phyloP scores from a whole-genome alignment of 2,329 filamentous ascomycete species.

The Alternaria viburni region DNA sequence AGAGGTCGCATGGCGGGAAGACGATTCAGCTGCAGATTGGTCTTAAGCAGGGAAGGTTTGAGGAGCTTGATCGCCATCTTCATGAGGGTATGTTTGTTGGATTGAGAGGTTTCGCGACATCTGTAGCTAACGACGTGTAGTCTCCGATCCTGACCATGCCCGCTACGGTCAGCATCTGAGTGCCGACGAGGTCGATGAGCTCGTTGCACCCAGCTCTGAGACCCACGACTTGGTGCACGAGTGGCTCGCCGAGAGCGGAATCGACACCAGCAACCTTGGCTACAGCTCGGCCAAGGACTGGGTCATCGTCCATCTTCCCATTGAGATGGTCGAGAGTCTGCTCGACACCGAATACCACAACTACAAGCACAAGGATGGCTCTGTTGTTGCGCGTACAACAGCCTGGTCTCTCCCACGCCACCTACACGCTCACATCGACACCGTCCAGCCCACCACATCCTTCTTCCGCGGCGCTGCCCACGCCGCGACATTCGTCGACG shows the following conservation, averaged over 20 bases:
- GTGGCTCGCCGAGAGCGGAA: slow-evolving; percentile 62
- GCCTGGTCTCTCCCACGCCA: slow-evolving; percentile 65
- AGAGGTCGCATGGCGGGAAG: slow-evolving; percentile 56
- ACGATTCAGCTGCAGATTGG: slow-evolving; percentile 64
- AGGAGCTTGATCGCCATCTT: slow-evolving; percentile 62
- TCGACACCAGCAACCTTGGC: slow-evolving; percentile 52
- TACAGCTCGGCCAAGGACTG: slow-evolving; percentile 65
- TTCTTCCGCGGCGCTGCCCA: slow-evolving; percentile 53
- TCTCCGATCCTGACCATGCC: slow-evolving; percentile 53
- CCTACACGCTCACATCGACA: slow-evolving; percentile 64
- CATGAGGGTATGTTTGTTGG: slow-evolving; percentile 51
- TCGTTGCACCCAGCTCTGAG: slow-evolving; percentile 61
- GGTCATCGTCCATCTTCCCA: slow-evolving; percentile 61
- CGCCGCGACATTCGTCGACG: slow-evolving; percentile 33
- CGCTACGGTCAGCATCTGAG: slow-evolving; percentile 64
- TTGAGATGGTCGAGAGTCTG: slow-evolving; percentile 60
- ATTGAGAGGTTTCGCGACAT: too few relatives aligned
- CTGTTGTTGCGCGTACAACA: slow-evolving; percentile 58
- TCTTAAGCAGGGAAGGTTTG: slow-evolving; percentile 63
- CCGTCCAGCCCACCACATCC: slow-evolving; percentile 66
- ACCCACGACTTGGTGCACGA: slow-evolving; percentile 60
- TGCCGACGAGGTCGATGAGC: slow-evolving; percentile 58
- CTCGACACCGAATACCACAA: slow-evolving; percentile 58
- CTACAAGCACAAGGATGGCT: slow-evolving; percentile 63
- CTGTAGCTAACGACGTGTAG: slow-evolving; percentile 10